Conservation (phyloP, 2,329 filamentous ascomycete species). For the Fusarium lateritium region DNA sequence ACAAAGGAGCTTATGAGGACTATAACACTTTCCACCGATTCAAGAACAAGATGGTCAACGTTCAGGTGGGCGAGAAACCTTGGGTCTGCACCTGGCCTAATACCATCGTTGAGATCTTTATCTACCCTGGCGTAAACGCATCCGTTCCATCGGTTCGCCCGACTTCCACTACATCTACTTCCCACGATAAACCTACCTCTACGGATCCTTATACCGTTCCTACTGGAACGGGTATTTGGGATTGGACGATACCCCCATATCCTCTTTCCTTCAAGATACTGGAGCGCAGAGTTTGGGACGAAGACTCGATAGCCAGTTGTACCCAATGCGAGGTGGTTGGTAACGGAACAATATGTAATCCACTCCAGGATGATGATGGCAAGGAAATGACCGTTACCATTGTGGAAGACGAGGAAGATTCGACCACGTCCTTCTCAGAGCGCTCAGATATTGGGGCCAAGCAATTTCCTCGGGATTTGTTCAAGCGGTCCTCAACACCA, state of each 20-base stretch:
- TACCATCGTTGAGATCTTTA: conserved; percentile 69
- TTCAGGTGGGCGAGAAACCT: conserved; percentile 64
- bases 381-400: conserved; percentile 62
- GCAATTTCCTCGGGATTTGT: conserved; percentile 27
- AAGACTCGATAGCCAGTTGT: conserved; percentile 59
- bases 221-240: conserved; percentile 3
- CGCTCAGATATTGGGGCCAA: conserved; percentile 17
- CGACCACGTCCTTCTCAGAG: conserved; percentile 5
- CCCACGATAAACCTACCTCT: conserved; percentile 5
- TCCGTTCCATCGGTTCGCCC: conserved; percentile 50
- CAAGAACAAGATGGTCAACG: conserved; percentile 44
- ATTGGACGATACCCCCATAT: conserved; percentile 54
- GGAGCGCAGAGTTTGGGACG: conserved; percentile 63
- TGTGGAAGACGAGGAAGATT: conserved; percentile 52
- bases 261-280: conserved; percentile 69
- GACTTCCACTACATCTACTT: conserved; percentile 15
- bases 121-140: conserved; percentile 68
- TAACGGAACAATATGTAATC: conserved; percentile 55
- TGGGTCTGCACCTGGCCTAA: conserved; percentile 73
- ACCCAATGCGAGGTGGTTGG: conserved; percentile 63
- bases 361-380: conserved; percentile 55
- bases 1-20: conserved; percentile 26
- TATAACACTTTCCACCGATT: conserved; percentile 40
- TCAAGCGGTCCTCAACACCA: conserved; percentile 32
- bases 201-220: conserved; percentile 27